Conservation (phyloP, 2,329 filamentous ascomycete genomes). For the Cadophora sp. region DNA sequence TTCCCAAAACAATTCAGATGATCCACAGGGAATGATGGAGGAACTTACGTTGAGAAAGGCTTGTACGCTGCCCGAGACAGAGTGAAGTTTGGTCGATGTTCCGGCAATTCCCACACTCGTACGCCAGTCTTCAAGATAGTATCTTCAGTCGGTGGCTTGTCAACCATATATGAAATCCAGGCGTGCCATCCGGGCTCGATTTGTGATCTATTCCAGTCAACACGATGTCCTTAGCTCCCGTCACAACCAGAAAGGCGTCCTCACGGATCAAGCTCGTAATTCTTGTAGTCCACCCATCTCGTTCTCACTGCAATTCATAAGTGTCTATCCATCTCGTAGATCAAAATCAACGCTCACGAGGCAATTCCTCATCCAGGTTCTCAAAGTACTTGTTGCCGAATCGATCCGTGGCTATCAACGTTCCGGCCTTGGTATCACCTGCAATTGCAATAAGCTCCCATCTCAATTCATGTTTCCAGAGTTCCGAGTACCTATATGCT, state of each 20-base stretch:
- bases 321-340: neutral
- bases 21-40: too few species aligned
- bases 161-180: slow-evolving; percentile 94
- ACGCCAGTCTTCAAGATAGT: slow-evolving; percentile 69
- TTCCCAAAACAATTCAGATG: too few species aligned
- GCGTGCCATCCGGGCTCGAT: slow-evolving; percentile 98
- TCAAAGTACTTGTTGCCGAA: slow-evolving; percentile 99
- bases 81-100: slow-evolving; percentile 78
- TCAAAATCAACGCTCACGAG: slow-evolving; percentile 63
- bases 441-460: slow-evolving; percentile 34
- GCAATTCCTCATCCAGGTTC: slow-evolving; percentile 88
- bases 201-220: slow-evolving; percentile 62
- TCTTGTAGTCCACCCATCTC: slow-evolving; percentile 97
- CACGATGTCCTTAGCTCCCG: neutral
- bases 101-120: slow-evolving; percentile 77
- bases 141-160: slow-evolving; percentile 83
- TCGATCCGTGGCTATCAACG: slow-evolving; percentile 82
- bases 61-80: slow-evolving; percentile 81
- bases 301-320: slow-evolving; percentile 72
- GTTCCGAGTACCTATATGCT: slow-evolving; percentile 41
- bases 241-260: slow-evolving; percentile 38
- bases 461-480: neutral
- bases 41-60: slow-evolving; percentile 88
- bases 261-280: slow-evolving; percentile 81
- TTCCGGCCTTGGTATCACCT: slow-evolving; percentile 97